These are phyloP conservation scores for Gossypium rotundifolium DNA, from an alignment of 345 rosid species.

Conservation along the genomic window DNA sequence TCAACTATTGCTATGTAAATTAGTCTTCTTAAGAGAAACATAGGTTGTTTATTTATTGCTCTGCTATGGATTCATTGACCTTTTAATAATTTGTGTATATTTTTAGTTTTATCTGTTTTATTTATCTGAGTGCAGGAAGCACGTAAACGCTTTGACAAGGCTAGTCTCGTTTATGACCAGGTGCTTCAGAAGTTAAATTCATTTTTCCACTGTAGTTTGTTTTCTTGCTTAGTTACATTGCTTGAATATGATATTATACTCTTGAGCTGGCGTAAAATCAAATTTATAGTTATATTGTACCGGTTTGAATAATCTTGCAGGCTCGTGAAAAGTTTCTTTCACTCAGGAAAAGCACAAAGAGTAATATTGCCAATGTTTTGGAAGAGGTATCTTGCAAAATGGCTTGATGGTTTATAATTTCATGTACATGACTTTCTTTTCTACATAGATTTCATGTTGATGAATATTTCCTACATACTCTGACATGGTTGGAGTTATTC, in stretches of 20 bases:
- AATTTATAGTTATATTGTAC: conserved; percentile 8
- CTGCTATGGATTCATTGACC: neutral
- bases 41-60: neutral
- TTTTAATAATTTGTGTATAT: neutral
- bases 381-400: conserved; percentile 62
- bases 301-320: conserved; percentile 27
- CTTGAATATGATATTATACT: conserved; percentile 6
- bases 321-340: conserved; percentile 97
- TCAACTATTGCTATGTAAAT: neutral
- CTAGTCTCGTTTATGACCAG: conserved; percentile 92
- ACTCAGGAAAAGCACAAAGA: conserved; percentile 83
- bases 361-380: conserved; percentile 57
- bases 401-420: neutral
- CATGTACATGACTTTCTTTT: conserved; percentile 9
- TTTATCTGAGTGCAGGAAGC: conserved; percentile 70
- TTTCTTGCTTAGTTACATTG: neutral
- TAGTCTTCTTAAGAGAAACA: neutral
- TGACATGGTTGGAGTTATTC: conserved; percentile 17
- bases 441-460: neutral
- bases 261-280: neutral
- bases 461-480: conserved; percentile 2
- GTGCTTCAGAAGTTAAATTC: conserved; percentile 27
- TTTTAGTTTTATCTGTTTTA: neutral
- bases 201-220: conserved; percentile 3
- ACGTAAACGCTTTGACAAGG: conserved; percentile 92